phyloP scores from a whole-genome alignment of 2,329 filamentous ascomycete species.

The Cadophora sp. region DNA sequence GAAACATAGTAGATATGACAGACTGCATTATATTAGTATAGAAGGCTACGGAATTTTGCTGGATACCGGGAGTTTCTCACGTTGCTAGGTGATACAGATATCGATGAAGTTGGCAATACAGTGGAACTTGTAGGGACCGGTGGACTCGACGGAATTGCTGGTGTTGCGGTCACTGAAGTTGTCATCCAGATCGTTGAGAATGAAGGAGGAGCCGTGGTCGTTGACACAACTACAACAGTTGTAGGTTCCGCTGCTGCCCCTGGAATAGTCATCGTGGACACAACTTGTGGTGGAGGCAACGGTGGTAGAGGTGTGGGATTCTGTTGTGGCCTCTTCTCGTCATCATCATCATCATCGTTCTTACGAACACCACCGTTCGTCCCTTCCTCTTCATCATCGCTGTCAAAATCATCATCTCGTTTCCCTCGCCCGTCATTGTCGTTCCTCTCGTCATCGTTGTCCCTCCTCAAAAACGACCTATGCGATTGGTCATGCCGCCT shows the following conservation, averaged over 20 bases:
- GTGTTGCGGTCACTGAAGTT: constrained; percentile 5
- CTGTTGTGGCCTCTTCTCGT: background rate
- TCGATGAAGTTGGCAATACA: background rate
- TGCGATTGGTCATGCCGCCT: constrained; percentile 26
- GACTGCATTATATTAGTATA: constrained; percentile 26
- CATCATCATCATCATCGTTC: constrained; percentile 15
- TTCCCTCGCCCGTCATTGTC: constrained; percentile 11
- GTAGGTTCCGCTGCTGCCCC: constrained; percentile 15
- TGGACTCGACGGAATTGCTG: background rate
- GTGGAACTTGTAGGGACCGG: background rate
- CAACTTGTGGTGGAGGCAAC: background rate
- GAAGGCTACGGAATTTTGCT: background rate
- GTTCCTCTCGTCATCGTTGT: background rate
- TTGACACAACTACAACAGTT: constrained; percentile 27
- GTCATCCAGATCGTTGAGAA: constrained; percentile 17
- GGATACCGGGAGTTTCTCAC: background rate
- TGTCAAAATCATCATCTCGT: constrained; percentile 19
- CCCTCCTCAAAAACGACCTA: constrained; percentile 14
- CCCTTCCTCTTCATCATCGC: constrained; percentile 17
- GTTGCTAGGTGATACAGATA: constrained; percentile 1
- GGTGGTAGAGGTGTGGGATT: background rate
- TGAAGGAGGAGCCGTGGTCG: constrained; percentile 19
- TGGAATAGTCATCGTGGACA: constrained; percentile 12
- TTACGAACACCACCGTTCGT: background rate
- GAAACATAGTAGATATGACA: constrained; percentile 25